Conservation (phyloP, 495 filamentous ascomycete species). For the Daldinia concentrica region DNA sequence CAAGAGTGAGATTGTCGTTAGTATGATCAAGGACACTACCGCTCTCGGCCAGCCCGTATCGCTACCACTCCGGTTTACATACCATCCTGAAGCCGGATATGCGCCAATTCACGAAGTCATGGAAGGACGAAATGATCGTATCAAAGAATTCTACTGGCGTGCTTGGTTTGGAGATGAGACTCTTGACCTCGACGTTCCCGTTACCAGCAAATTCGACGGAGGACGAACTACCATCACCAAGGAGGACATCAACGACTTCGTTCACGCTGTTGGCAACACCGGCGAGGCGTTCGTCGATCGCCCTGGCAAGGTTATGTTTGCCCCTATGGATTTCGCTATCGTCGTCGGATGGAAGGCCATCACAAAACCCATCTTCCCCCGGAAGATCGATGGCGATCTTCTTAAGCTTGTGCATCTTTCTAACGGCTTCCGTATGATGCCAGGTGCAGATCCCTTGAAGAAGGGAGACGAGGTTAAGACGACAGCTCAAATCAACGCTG, state of each 20-base stretch:
- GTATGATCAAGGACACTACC: conserved; percentile 89
- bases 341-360: conserved; percentile 99
- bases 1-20: conserved; percentile 81
- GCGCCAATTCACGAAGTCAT: conserved; percentile 96
- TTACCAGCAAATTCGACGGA: conserved; percentile 88
- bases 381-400: conserved; percentile 92
- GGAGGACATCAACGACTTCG: conserved; percentile 95
- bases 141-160: conserved; percentile 97
- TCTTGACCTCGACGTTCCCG: conserved; percentile 82
- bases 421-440: conserved; percentile 97
- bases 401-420: conserved; percentile 95
- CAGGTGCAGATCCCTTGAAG: conserved; percentile 91
- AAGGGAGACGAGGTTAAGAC: conserved; percentile 93
- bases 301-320: conserved; percentile 92
- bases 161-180: conserved; percentile 93
- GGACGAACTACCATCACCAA: conserved; percentile 85
- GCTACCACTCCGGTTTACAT: conserved; percentile 85
- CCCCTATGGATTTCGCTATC: conserved; percentile 99
- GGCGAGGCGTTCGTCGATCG: conserved; percentile 98
- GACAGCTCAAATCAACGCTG: conserved; percentile 94
- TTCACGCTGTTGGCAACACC: conserved; percentile 97
- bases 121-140: conserved; percentile 90
- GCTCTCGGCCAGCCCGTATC: conserved; percentile 79
- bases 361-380: conserved; percentile 97
- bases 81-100: conserved; percentile 92